Conservation (phyloP, 805 yeast species). For the Blastobotrys robertii region DNA sequence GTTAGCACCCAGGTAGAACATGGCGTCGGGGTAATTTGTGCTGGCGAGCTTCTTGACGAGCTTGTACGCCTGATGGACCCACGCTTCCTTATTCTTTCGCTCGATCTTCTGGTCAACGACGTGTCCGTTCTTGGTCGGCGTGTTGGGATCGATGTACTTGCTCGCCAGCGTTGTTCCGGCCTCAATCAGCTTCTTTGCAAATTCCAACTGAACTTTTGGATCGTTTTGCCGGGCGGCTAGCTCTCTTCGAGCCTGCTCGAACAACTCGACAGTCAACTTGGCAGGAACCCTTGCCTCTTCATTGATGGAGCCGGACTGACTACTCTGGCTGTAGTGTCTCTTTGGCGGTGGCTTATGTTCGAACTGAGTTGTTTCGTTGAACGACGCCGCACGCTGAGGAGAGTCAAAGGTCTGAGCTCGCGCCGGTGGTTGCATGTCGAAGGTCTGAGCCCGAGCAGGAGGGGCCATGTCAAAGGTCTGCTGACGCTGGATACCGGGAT, state of each 20-base stretch:
- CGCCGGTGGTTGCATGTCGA: too few species aligned
- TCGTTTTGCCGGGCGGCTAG: constrained; percentile 23
- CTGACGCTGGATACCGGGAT: not conserved
- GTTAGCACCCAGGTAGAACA: constrained; percentile 50
- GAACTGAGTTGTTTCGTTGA: not conserved
- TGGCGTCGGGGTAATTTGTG: constrained; percentile 41
- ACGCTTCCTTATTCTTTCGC: constrained; percentile 43
- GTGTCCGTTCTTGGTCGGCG: constrained; percentile 31
- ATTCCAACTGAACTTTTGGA: constrained; percentile 47
- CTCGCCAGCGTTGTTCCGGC: constrained; percentile 29
- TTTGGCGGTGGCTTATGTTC: constrained; percentile 6
- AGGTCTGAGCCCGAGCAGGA: too few species aligned
- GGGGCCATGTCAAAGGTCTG: too few species aligned
- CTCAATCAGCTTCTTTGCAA: constrained; percentile 51
- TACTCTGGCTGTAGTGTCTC: constrained; percentile 6
- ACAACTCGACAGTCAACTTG: constrained; percentile 21
- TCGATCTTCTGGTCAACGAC: constrained; percentile 36
- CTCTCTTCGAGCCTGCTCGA: constrained; percentile 23
- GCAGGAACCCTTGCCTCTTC: too few species aligned
- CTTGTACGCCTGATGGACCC: constrained; percentile 48
- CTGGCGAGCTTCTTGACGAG: constrained; percentile 47
- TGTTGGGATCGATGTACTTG: constrained; percentile 31
- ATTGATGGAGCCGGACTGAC: not conserved
- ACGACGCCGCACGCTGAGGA: too few species aligned
- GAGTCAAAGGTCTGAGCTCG: too few species aligned